Conservation (phyloP, 225 moss, liverwort and hornwort genomes). For the Bryoerythrophyllum caledonicum region DNA sequence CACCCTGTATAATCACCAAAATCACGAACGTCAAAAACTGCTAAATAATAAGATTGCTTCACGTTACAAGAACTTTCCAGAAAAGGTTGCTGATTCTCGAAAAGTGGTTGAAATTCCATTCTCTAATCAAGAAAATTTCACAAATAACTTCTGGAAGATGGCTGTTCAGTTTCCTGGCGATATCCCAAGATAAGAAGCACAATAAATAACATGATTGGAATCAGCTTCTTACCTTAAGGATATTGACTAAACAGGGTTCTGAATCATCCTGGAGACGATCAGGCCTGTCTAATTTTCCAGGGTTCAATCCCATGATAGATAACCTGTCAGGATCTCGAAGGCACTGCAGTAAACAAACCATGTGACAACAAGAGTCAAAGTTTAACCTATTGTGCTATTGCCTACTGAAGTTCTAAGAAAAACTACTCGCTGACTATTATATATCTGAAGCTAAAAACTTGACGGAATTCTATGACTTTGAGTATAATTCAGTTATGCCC, state of each 20-base stretch:
- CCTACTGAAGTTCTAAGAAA: neutral
- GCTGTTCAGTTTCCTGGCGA: constrained; percentile 3
- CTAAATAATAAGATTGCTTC: neutral
- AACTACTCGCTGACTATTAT: neutral
- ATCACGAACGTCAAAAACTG: constrained; percentile 7
- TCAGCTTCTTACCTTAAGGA: constrained; percentile 51
- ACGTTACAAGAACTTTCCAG: neutral
- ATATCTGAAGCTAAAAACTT: neutral
- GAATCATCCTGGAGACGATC: constrained; percentile 72
- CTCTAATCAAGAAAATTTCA: neutral
- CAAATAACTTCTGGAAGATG: constrained; percentile 7
- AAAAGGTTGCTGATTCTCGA: constrained; percentile 11
- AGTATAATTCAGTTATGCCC: neutral
- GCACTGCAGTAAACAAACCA: constrained; percentile 44
- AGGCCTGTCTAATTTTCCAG: constrained; percentile 50
- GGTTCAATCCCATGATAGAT: constrained; percentile 58
- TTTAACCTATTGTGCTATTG: neutral
- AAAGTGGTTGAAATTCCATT: neutral
- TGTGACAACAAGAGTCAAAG: neutral
- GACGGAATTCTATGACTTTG: neutral
- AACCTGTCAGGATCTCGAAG: constrained; percentile 60
- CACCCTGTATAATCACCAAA: constrained; percentile 43
- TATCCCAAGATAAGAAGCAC: neutral
- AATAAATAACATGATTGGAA: neutral
- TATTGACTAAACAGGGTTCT: constrained; percentile 50